Evolutionary conservation across 2,329 filamentous ascomycete genomes (phyloP).

Genomic region (Elsinoe ampelina): DNA sequence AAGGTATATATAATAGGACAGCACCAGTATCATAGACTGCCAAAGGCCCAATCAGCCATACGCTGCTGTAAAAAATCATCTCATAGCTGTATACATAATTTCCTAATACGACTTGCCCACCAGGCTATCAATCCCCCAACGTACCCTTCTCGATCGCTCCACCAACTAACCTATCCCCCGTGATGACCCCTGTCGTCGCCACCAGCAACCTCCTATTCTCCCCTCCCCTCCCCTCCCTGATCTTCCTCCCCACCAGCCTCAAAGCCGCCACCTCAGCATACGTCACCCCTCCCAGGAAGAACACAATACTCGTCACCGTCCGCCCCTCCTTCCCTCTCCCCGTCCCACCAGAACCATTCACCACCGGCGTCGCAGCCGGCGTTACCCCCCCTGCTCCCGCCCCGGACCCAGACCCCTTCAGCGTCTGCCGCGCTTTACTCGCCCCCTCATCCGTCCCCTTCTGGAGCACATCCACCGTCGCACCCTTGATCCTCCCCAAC

Average conservation of each 20-base stretch:
- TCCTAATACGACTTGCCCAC: not conserved
- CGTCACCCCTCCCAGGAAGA: constrained; percentile 93
- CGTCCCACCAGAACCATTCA: not conserved
- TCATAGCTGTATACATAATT: constrained; percentile 2
- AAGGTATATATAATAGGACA: not conserved
- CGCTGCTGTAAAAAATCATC: constrained; percentile 1
- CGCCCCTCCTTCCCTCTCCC: constrained; percentile 1
- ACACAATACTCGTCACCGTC: constrained; percentile 53
- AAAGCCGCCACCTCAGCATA: constrained; percentile 93
- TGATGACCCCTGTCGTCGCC: constrained; percentile 85
- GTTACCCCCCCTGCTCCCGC: constrained; percentile 53
- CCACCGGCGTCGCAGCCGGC: constrained; percentile 33
- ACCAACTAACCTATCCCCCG: constrained; percentile 80
- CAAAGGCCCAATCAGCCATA: not conserved
- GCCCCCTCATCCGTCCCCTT: constrained; percentile 88
- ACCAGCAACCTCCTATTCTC: constrained; percentile 52
- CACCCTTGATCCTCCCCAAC: constrained; percentile 75
- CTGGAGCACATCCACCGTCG: constrained; percentile 85
- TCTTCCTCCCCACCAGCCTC: constrained; percentile 74
- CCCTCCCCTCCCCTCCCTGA: constrained; percentile 49
- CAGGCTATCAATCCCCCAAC: not conserved
- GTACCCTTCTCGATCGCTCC: constrained; percentile 31
- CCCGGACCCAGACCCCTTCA: constrained; percentile 63
- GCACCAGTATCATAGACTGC: not conserved
- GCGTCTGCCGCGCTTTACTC: constrained; percentile 64